Percentiles rank a stretch among this genome's conserved stretches.
Conservation (phyloP, 148 eudicot genomes). For the Salicornia ramosissima region DNA sequence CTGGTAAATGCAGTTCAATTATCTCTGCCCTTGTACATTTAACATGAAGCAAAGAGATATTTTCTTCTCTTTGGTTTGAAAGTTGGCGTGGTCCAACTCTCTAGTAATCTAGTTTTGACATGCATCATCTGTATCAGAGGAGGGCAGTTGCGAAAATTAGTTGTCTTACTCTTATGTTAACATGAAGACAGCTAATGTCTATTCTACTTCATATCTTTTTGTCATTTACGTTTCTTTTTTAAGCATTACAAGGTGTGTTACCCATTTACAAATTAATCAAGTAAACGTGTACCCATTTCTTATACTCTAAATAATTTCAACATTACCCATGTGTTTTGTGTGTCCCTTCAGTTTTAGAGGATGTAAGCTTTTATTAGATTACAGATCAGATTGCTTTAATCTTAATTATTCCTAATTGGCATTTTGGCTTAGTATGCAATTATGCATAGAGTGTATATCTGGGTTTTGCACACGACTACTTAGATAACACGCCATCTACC, state of each 20-base stretch:
- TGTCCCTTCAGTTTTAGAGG: no score
- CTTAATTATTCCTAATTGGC: no score
- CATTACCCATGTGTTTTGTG: no score
- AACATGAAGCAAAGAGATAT: conserved; percentile 2
- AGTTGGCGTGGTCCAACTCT: not conserved
- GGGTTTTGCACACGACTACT: no score
- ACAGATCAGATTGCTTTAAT: no score
- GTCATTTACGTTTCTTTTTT: not conserved
- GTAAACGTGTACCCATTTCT: no score
- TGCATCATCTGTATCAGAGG: conserved; percentile 7
- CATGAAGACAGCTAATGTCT: not conserved
- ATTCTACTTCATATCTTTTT: no score
- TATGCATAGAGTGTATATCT: no score
- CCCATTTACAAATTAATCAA: not conserved
- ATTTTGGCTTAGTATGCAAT: no score
- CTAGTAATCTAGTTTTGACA: not conserved
- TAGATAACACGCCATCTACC: no score
- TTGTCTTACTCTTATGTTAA: not conserved
- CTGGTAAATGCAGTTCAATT: conserved; percentile 45
- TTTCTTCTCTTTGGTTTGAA: not conserved
- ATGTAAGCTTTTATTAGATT: no score
- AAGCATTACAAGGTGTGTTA: not conserved
- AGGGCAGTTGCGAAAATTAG: not conserved
- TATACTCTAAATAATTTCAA: no score
- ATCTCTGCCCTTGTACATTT: not conserved